These are phyloP conservation scores for Globisporangium canariense DNA, from an alignment of 352 stramenopile genomes.

Conservation along the genomic window DNA sequence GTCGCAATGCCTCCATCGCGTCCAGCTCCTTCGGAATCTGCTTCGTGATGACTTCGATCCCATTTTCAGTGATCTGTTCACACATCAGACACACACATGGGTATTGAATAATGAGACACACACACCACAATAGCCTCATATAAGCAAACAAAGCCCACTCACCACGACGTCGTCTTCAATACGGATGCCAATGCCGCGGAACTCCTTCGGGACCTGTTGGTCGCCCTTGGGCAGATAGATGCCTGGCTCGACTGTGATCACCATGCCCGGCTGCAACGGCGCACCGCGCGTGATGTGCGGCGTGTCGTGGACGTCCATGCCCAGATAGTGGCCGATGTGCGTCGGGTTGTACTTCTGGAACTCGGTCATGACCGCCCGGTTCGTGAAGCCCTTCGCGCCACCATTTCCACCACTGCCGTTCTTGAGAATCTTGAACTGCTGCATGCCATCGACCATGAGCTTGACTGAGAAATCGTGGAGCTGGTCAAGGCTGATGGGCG, in stretches of 20 bases:
- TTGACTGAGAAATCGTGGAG: constrained; percentile 72
- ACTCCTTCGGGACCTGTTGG: constrained; percentile 55
- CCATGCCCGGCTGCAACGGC: constrained; percentile 67
- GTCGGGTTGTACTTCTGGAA: constrained; percentile 86
- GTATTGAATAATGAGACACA: too few relatives aligned
- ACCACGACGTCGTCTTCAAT: constrained; percentile 87
- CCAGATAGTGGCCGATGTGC: constrained; percentile 82
- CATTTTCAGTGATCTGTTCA: constrained; percentile 60
- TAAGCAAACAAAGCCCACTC: constrained; percentile 15
- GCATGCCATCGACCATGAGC: constrained; percentile 65
- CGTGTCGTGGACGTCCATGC: constrained; percentile 84
- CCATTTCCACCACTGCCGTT: constrained; percentile 9
- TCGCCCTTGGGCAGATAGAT: constrained; percentile 84
- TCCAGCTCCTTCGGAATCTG: constrained; percentile 66
- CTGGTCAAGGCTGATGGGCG: constrained; percentile 63
- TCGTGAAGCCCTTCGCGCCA: constrained; percentile 12
- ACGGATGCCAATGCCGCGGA: constrained; percentile 80
- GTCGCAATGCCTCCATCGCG: constrained; percentile 60
- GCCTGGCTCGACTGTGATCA: constrained; percentile 79
- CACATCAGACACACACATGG: constrained; percentile 4
- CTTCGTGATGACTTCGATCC: constrained; percentile 73
- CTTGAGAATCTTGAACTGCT: constrained; percentile 60
- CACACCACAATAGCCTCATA: not conserved
- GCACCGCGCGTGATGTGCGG: constrained; percentile 58
- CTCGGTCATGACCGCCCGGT: constrained; percentile 39